Evolutionary conservation across 225 moss, liverwort and hornwort species (phyloP).

Genomic region (Sphagnum contortum): DNA sequence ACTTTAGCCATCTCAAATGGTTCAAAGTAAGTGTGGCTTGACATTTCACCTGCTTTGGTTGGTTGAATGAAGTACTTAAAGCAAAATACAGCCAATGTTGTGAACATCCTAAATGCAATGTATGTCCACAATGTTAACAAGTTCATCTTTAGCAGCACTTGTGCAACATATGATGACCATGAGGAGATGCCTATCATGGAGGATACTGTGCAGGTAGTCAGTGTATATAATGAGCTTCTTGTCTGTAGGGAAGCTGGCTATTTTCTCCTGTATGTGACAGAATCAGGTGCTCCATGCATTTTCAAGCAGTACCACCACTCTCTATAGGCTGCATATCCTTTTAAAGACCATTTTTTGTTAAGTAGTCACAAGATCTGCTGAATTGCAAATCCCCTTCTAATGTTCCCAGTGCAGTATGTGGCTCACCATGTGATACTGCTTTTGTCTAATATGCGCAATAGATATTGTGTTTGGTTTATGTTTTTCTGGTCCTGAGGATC

Average conservation of each 20-base stretch:
- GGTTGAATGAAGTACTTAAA: conserved; percentile 7
- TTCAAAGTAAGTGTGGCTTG: neutral
- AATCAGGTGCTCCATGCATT: too few species aligned
- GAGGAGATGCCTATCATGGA: conserved; percentile 13
- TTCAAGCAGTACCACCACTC: too few species aligned
- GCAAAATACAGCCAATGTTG: conserved; percentile 13
- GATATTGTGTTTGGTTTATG: too few species aligned
- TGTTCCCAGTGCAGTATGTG: conserved; percentile 8
- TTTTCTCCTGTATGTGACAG: neutral
- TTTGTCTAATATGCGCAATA: too few species aligned
- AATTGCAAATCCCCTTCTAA: conserved; percentile 6
- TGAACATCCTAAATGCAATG: conserved; percentile 19
- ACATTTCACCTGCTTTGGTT: neutral
- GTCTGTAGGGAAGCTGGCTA: neutral
- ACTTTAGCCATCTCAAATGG: neutral
- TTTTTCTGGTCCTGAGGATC: too few species aligned
- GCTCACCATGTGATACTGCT: too few species aligned
- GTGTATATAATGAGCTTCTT: too few species aligned
- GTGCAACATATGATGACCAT: conserved; percentile 14
- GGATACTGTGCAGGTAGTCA: conserved; percentile 14
- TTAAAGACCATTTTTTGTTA: too few species aligned
- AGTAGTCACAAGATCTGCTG: conserved; percentile 6
- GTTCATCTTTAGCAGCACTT: conserved; percentile 22
- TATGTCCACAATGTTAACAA: conserved; percentile 13
- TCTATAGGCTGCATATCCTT: too few species aligned